Base-by-base conservation (phyloP, 2,329 filamentous ascomycete genomes). In the Penicillium sp. region DNA sequence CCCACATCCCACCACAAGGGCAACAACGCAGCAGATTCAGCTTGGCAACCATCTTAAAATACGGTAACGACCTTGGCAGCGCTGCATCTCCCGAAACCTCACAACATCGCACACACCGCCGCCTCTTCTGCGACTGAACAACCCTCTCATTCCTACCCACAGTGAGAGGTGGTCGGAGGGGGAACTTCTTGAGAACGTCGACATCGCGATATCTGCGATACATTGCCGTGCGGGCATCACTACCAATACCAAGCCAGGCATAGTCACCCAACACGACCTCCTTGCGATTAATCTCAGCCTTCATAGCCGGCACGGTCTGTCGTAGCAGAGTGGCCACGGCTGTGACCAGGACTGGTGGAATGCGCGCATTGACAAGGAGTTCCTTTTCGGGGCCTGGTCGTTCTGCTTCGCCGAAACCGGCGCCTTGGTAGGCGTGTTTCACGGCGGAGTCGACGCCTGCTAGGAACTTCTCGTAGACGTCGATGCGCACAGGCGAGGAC, bases 241-340 rank as follows among this genome's bases (percentile, higher is more conserved):
- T 78, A 8, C 79, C 77, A 12, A 89, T 74, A 4, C 86, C 86
- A 9, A 93, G 75, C 65, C 88, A 80, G 42, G 76, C 77, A 47
- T 84, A 88, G 64, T 93, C 82, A 42, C 81, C 81, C 68, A 89
- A 87, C 70, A 87, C 88, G 42, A 95, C 75, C 52, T 78, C 78
- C 8, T 84, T 80, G 25, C 82, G 78, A 56, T 93, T 82, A 9
- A 84, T 77, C 47, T 79, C 75, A 4, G 74, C 73, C 35, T 80
- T 76, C 46, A 91, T 78, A 18, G 76, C 74, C 0, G 74, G 75
- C 25, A 89, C 69, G 0, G 70, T 73, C 18, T 72, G 73, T 0
- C 70, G 73, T 0, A 83, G 64, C 2, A 83, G 66, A 4, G 69
- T 68, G 20, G 69, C 65, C 0, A 81, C 72, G 0, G 75, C 76